Conservation (phyloP, 495 filamentous ascomycete genomes). For the Gamarada debralockiae region DNA sequence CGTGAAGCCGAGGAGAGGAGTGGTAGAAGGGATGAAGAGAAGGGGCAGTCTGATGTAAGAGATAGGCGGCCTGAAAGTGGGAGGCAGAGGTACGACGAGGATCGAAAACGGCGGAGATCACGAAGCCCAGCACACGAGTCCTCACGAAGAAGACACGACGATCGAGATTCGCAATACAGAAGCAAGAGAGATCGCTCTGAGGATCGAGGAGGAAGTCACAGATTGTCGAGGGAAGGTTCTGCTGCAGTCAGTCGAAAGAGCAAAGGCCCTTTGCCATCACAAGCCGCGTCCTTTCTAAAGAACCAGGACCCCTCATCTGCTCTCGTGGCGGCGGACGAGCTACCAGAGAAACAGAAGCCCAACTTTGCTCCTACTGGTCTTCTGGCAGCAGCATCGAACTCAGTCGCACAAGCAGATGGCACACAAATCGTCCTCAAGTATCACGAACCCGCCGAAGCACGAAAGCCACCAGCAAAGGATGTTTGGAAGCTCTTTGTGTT, state of each 20-base stretch:
- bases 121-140: conserved; percentile 17
- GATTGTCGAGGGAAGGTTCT: conserved; percentile 21
- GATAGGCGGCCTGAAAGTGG: not conserved
- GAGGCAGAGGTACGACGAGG: conserved; percentile 9
- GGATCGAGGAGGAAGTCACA: conserved; percentile 13
- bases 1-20: not conserved
- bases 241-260: conserved; percentile 26
- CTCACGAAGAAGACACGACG: conserved; percentile 10
- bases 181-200: conserved; percentile 18
- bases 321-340: conserved; percentile 23
- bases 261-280: conserved; percentile 63
- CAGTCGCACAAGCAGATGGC: conserved; percentile 63
- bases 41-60: not conserved
- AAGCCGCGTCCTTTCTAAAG: conserved; percentile 61
- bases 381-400: conserved; percentile 86
- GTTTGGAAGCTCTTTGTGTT: conserved; percentile 92
- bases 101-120: conserved; percentile 20
- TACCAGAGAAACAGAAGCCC: conserved; percentile 76
- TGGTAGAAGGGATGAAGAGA: not conserved
- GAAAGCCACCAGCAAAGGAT: conserved; percentile 75
- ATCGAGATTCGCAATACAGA: conserved; percentile 14
- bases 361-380: conserved; percentile 80
- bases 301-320: conserved; percentile 33
- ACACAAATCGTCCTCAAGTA: conserved; percentile 82
- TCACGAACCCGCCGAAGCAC: conserved; percentile 89